Conservation (phyloP, 2,329 filamentous ascomycete genomes). For the Scytalidium sp. region DNA sequence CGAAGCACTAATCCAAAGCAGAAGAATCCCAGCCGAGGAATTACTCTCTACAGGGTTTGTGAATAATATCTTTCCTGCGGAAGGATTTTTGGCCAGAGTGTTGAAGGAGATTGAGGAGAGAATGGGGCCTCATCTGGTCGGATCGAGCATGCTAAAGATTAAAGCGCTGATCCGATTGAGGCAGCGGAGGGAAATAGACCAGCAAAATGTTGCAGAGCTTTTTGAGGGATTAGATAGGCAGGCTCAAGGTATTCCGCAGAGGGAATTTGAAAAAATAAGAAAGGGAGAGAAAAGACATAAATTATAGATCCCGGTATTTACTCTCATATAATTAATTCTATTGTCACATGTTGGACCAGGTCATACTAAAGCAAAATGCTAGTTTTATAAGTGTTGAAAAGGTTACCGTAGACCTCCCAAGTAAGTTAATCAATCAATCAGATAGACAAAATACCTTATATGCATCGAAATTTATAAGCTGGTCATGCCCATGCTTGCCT, state of each 20-base stretch:
- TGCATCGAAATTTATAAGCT: too few relatives aligned
- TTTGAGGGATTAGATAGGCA: conserved; percentile 81
- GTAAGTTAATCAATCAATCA: too few relatives aligned
- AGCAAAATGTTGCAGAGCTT: conserved; percentile 76
- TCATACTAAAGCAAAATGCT: too few relatives aligned
- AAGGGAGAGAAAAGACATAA: conserved; percentile 90
- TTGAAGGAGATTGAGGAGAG: conserved; percentile 74
- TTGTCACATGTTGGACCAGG: too few relatives aligned
- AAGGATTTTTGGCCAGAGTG: conserved; percentile 66
- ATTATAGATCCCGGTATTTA: too few relatives aligned
- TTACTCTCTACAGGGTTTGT: conserved; percentile 74
- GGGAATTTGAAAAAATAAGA: conserved; percentile 80
- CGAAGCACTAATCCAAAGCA: conserved; percentile 89
- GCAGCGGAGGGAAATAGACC: conserved; percentile 67
- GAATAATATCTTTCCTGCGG: conserved; percentile 71
- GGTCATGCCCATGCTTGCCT: too few relatives aligned
- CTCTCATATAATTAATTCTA: too few relatives aligned
- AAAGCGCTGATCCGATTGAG: conserved; percentile 76
- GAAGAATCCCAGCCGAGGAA: conserved; percentile 67
- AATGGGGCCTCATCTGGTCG: conserved; percentile 73
- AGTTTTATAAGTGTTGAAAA: too few relatives aligned
- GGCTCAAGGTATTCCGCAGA: conserved; percentile 61
- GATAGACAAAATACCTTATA: too few relatives aligned
- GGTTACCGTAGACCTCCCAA: too few relatives aligned
- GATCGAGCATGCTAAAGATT: conserved; percentile 73